phyloP scores from a whole-genome alignment of 108 stramenopile species.

The Skeletonema grethae region DNA sequence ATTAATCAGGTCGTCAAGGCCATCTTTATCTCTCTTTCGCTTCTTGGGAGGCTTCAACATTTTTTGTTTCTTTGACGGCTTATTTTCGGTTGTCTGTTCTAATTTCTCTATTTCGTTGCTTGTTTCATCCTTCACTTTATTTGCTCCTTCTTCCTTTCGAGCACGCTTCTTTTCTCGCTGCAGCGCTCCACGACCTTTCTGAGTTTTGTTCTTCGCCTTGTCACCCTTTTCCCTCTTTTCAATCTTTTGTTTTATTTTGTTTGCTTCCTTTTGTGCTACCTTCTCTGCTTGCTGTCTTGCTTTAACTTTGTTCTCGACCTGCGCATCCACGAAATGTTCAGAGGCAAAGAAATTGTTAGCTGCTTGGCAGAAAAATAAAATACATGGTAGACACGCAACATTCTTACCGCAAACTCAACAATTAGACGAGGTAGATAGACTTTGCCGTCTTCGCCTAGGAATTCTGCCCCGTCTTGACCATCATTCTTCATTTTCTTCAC shows the following conservation, averaged over 20 bases:
- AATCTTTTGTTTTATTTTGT: constrained; percentile 70
- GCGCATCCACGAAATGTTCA: not conserved
- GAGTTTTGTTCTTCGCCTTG: constrained; percentile 44
- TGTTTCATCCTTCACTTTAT: constrained; percentile 19
- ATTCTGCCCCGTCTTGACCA: constrained; percentile 30
- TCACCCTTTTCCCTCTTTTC: constrained; percentile 47
- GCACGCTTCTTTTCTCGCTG: constrained; percentile 81
- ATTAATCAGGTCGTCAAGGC: constrained; percentile 67
- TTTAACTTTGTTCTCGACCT: constrained; percentile 87
- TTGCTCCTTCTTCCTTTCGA: constrained; percentile 30
- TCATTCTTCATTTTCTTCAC: constrained; percentile 42
- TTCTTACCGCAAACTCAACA: constrained; percentile 83
- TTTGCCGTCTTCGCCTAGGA: constrained; percentile 59
- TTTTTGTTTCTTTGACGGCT: constrained; percentile 25
- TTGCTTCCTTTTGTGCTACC: constrained; percentile 70
- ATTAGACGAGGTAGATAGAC: constrained; percentile 72
- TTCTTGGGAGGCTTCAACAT: constrained; percentile 45
- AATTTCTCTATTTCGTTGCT: constrained; percentile 6
- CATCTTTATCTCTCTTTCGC: constrained; percentile 59
- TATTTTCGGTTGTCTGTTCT: constrained; percentile 19
- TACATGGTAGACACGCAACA: not conserved
- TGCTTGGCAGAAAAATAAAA: not conserved
- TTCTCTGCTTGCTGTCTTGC: constrained; percentile 82
- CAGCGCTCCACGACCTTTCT: constrained; percentile 65
- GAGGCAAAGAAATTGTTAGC: not conserved